phyloP scores from a whole-genome alignment of 148 eudicot species.

The Spergularia bocconei region DNA sequence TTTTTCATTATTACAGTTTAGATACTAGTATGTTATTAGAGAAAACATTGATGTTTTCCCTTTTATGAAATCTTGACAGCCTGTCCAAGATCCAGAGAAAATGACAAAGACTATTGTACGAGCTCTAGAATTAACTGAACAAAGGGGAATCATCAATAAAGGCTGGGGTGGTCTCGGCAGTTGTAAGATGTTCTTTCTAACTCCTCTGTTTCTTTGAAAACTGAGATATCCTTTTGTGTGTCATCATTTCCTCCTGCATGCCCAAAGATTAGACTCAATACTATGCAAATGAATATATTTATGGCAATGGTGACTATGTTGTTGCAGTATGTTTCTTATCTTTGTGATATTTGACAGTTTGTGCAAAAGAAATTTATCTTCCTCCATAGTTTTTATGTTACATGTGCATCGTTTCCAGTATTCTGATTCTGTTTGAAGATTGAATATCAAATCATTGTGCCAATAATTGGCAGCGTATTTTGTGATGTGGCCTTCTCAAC shows the following conservation, averaged over 20 bases:
- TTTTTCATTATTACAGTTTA: neutral
- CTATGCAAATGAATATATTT: neutral
- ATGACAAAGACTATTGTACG: constrained; percentile 73
- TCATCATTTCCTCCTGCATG: neutral
- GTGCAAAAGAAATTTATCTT: neutral
- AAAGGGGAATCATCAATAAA: constrained; percentile 87
- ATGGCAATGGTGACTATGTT: neutral
- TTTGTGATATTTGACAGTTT: neutral
- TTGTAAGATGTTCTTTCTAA: constrained; percentile 50
- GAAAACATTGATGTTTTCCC: neutral
- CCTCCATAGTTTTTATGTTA: neutral
- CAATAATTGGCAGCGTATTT: too few species aligned
- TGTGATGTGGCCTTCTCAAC: too few species aligned
- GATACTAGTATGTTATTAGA: too few species aligned
- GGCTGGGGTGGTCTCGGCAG: constrained; percentile 98
- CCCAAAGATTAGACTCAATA: neutral
- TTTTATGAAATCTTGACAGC: constrained; percentile 40
- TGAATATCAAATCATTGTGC: neutral
- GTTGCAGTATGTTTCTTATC: neutral
- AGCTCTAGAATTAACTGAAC: constrained; percentile 71
- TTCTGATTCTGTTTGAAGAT: neutral
- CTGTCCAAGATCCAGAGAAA: constrained; percentile 80
- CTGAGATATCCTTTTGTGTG: neutral
- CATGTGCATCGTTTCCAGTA: neutral
- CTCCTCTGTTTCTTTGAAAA: constrained; percentile 5